Conservation (phyloP, 2,329 filamentous ascomycete species). For the Aaosphaeria arxii region DNA sequence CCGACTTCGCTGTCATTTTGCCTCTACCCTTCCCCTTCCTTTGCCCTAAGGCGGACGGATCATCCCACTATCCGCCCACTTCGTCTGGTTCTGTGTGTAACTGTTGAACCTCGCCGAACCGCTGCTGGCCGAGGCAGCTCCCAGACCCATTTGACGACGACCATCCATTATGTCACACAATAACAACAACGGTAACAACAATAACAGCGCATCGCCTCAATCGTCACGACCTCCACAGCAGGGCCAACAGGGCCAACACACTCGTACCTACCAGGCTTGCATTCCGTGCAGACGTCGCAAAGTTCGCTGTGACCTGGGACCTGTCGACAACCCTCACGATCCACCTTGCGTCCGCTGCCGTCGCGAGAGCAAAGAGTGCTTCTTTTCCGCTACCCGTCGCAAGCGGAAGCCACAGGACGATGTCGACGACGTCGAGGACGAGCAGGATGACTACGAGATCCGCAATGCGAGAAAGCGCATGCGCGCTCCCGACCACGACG, state of each 20-base stretch:
- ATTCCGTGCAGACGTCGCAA: constrained; percentile 57
- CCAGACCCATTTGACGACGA: background rate
- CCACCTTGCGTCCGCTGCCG: constrained; percentile 92
- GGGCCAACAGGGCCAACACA: constrained; percentile 21
- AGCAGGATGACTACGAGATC: constrained; percentile 61
- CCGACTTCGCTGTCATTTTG: background rate
- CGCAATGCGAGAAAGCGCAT: constrained; percentile 72
- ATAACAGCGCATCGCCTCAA: constrained; percentile 14
- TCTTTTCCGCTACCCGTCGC: constrained; percentile 89
- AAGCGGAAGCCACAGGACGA: constrained; percentile 73
- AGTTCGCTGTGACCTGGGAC: constrained; percentile 57
- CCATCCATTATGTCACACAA: background rate
- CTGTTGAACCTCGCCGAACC: constrained; percentile 9
- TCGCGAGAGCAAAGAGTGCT: constrained; percentile 94
- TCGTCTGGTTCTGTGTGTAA: too few species aligned
- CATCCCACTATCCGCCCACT: constrained; percentile 7
- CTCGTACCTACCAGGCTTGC: constrained; percentile 45
- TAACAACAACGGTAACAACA: constrained; percentile 14
- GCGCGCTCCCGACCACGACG: constrained; percentile 47
- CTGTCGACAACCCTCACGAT: constrained; percentile 89
- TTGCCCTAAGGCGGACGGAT: constrained; percentile 1
- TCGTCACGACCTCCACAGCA: constrained; percentile 16
- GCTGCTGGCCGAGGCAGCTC: constrained; percentile 15
- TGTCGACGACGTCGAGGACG: constrained; percentile 43
- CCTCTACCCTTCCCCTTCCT: background rate